Evolutionary conservation across 495 filamentous ascomycete genomes (phyloP), one percentile per base, ranked within the genome.

Genomic region (Xylaria scruposa): DNA sequence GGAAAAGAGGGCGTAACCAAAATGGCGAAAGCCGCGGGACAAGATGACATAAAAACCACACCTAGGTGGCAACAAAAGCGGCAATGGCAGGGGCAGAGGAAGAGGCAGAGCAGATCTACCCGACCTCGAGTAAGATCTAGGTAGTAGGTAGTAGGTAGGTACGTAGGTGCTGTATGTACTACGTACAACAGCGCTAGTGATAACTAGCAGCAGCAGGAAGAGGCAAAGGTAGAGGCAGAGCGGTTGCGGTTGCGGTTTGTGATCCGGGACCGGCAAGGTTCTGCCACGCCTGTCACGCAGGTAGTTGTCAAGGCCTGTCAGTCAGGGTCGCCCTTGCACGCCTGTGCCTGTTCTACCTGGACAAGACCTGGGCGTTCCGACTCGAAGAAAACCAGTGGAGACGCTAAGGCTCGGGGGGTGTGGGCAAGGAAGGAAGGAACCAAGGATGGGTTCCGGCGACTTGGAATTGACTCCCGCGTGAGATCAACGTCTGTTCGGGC

Each of bases 401-500:
- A 77, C 77, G 74, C 77, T 79, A 79, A 19, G 72, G 26, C 29
- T 53, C 66, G 7, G 38, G 54, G 44, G 46, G 6, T 12, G 73
- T 12, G 73, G 66, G 38, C 70, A 74, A 66, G 75, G 74, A 38
- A 36, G 33, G 33, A 36, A 38, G 36, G 36, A 38, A 74, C 74
- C 66, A 70, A 67, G 72, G 65, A 60, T 69, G 67, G 67, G 73
- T 76, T 70, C 77, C 77, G 72, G 53, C 65, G 72, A 72, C 38
- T 73, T 78, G 77, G 77, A 70, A 68, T 72, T 36, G 58, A 64
- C 58, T 60, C 58, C 33, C 15, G 58, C 38, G 60, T 64, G 58
- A 40, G 47, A 54, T 62, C 68, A 59, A 42, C 56, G 40, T 6
- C 53, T n/a, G 44, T 53, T 38, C 40, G 7, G 53, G 38, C 53